Base-by-base conservation (phyloP, 441 rosid species). In the Erodium trifolium region DNA sequence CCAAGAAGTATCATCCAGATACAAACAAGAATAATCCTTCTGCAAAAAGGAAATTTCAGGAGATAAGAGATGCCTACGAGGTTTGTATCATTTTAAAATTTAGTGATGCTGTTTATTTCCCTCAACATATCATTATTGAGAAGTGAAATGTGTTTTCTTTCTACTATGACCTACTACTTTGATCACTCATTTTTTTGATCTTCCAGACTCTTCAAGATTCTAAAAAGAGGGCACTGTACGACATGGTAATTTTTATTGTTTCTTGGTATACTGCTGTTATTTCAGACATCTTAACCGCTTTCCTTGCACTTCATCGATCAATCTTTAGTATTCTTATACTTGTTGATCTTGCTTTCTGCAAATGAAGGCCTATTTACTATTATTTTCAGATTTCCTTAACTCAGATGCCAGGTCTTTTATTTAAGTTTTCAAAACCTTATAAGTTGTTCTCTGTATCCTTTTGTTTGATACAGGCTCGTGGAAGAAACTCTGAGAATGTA, bases 1-100 rank as follows among this genome's bases (percentile, higher is more conserved):
- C 97, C 0, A 88, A 91, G 76, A 88, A 91, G 68, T 91, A 81
- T 79, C 98, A 93, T 78, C 98, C 95, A 23, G 97, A 91, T 81
- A 83, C 94, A 68, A 93, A 88, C 82, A 87, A 80, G 81, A 87
- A 86, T 65, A 91, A 86, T 70, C 89, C 94, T 75, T 84, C 93
- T 68, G 89, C 96, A 5, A 89, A 91, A 78, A 85, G 78, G 76
- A 88, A 89, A 72, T 93, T 91, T 82, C 96, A 85, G 79, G 90
- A 85, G 78, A 81, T 89, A 71, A 84, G 91, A 72, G 93, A 88
- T 76, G 98, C 97, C 65, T 91, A 87, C 60, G 91, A 93, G 91
- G 98, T 93, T 63, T 14, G 78, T 57, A 65, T 9, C 63, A 13
- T 9, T 31, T 51, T 3, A 29, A 34, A 27, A 4, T 35, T 39